Evolutionary conservation across 192 early-diverging fungal species (phyloP).

Genomic region (Linnemannia schmuckeri): DNA sequence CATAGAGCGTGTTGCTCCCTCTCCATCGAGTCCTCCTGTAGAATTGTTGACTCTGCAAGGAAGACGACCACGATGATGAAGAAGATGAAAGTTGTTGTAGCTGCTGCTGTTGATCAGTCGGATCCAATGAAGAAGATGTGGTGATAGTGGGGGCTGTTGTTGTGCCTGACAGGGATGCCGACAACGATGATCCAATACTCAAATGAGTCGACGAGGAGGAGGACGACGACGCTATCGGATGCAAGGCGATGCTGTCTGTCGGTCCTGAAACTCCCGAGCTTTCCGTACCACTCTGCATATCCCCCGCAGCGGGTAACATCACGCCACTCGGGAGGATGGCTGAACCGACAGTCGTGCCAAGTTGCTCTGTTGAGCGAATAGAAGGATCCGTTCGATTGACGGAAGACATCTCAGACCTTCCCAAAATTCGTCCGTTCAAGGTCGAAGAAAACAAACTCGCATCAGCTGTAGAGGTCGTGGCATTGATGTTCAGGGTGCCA

Average conservation of each 20-base stretch:
- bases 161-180: background rate
- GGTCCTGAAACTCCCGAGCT: background rate
- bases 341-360: background rate
- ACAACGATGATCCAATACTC: background rate
- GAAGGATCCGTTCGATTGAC: background rate
- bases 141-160: background rate
- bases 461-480: background rate
- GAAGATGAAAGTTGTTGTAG: background rate
- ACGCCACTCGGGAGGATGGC: background rate
- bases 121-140: background rate
- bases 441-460: background rate
- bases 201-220: background rate
- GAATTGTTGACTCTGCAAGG: constrained; percentile 1
- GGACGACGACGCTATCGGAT: background rate
- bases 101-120: background rate
- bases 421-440: background rate
- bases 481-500: background rate
- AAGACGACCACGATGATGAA: background rate
- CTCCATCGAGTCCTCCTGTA: constrained; percentile 1
- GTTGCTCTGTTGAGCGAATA: background rate
- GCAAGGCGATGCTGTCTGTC: background rate
- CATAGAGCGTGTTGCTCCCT: constrained; percentile 39
- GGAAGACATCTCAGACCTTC: background rate
- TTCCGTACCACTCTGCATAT: background rate
- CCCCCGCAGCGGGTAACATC: background rate